phyloP scores from a whole-genome alignment of 176 grass and related monocot genomes.

The Aegilops speltoides region DNA sequence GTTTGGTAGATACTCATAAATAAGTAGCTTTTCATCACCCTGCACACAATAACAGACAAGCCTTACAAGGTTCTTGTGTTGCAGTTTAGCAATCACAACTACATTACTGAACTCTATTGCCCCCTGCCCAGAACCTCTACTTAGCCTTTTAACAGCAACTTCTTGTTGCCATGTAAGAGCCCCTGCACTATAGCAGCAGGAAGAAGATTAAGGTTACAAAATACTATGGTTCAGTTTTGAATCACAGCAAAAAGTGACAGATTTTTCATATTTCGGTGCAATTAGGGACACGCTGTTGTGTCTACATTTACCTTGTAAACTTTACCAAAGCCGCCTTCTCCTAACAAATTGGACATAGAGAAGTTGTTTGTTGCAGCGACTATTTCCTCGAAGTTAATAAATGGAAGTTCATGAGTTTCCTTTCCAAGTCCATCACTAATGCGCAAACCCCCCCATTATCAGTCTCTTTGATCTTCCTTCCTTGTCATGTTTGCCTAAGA shows the following conservation, averaged over 20 bases:
- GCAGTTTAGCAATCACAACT: constrained; percentile 33
- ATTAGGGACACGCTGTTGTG: background rate
- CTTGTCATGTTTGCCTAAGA: background rate
- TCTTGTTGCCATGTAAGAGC: constrained; percentile 24
- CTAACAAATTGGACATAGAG: constrained; percentile 21
- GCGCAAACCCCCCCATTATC: background rate
- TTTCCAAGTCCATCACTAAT: background rate
- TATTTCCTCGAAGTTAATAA: constrained; percentile 33
- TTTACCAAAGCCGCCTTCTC: constrained; percentile 50
- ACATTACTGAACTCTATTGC: constrained; percentile 27
- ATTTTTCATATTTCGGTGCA: background rate
- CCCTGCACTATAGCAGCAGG: background rate
- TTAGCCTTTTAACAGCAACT: constrained; percentile 51
- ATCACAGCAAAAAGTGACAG: background rate
- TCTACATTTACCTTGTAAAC: constrained; percentile 50
- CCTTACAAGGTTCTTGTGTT: constrained; percentile 31
- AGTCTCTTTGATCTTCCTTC: background rate
- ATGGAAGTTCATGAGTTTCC: constrained; percentile 2
- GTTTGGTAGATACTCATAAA: constrained; percentile 38
- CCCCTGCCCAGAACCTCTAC: constrained; percentile 42
- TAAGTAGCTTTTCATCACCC: constrained; percentile 38
- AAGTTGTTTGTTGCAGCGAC: constrained; percentile 32
- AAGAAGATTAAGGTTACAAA: background rate
- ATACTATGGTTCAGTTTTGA: background rate
- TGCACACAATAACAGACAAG: constrained; percentile 32